A percentile compares a stretch with the other conserved stretches of the same genome.
phyloP scores from a whole-genome alignment of 73 alveolate genomes.

The Paramecium caudatum region DNA sequence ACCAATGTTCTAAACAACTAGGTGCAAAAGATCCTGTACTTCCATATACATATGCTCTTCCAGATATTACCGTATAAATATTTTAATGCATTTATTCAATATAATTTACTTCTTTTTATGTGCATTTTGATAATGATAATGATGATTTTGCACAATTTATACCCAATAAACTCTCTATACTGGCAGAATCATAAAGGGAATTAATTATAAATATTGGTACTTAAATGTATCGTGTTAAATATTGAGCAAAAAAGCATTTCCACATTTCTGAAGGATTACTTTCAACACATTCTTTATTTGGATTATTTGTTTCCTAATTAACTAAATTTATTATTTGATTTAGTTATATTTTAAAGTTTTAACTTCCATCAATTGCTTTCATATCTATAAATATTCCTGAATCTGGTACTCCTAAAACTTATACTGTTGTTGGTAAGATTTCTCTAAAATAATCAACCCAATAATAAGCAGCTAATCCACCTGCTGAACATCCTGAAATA shows the following conservation, averaged over 20 bases:
- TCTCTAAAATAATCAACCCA: constrained; percentile 42
- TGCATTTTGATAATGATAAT: background rate
- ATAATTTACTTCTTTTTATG: background rate
- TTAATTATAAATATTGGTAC: constrained; percentile 31
- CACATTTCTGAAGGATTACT: constrained; percentile 1
- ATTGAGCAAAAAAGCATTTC: constrained; percentile 61
- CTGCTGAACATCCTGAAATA: constrained; percentile 56
- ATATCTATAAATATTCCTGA: constrained; percentile 60
- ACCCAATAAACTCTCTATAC: background rate
- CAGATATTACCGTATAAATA: background rate
- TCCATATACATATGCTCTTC: background rate
- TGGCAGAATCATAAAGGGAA: background rate
- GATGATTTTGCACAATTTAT: background rate
- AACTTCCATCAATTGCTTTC: constrained; percentile 23
- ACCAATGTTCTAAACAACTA: constrained; percentile 11
- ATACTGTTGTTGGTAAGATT: background rate
- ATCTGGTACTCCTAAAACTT: constrained; percentile 59
- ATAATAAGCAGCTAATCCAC: constrained; percentile 66
- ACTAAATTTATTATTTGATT: background rate
- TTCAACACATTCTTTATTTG: constrained; percentile 12
- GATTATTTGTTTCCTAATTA: background rate
- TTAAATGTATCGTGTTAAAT: background rate
- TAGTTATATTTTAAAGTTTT: background rate
- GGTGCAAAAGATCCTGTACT: background rate
- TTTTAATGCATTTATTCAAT: constrained; percentile 41